Percentiles rank a stretch among this genome's conserved stretches.
Evolutionary conservation across 495 filamentous ascomycete genomes (phyloP).

Genomic region (Trichoderma virens): DNA sequence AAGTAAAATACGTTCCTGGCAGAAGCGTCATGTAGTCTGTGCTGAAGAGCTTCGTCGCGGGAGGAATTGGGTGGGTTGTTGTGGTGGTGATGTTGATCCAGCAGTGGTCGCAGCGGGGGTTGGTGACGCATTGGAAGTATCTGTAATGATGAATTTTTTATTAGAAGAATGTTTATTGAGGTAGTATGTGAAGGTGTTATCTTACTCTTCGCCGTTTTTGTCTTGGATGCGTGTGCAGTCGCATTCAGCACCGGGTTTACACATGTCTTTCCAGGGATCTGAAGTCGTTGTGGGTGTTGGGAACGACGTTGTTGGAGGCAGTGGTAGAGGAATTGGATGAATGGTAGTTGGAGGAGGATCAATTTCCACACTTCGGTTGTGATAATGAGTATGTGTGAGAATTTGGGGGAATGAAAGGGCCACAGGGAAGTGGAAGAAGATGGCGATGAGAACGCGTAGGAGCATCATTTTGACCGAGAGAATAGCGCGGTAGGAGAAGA

Average conservation of each 20-base stretch:
- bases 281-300: not conserved
- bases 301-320: not conserved
- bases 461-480: not conserved
- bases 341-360: not conserved
- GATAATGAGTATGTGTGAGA: not conserved
- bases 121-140: slow-evolving; percentile 5
- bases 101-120: slow-evolving; percentile 2
- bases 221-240: not conserved
- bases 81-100: not conserved
- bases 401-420: not conserved
- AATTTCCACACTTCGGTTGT: not conserved
- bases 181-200: not conserved
- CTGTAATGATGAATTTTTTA: not conserved
- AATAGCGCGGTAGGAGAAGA: not conserved
- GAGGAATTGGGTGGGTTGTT: not conserved
- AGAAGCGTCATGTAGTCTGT: not conserved
- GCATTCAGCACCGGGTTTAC: not conserved
- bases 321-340: not conserved
- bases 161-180: not conserved
- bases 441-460: not conserved
- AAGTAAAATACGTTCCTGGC: not conserved
- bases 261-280: not conserved
- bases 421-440: not conserved
- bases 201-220: not conserved
- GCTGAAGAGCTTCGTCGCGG: not conserved